Evolutionary conservation across 2,329 filamentous ascomycete species (phyloP), one percentile per base, ranked within the genome.

Genomic region (Plectosphaerella sp.): DNA sequence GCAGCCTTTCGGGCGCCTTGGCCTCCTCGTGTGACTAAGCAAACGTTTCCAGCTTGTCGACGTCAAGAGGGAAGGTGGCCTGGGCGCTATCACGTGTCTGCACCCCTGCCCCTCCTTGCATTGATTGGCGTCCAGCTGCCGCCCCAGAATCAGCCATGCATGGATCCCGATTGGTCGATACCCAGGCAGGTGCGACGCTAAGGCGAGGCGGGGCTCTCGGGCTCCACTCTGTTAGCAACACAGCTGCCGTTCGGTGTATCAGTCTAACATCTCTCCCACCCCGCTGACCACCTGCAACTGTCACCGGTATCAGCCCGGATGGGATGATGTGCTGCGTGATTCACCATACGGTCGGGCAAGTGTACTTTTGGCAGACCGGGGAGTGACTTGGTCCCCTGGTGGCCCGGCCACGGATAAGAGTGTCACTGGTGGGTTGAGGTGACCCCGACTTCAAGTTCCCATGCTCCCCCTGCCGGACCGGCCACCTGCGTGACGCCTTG

Each of bases 1-100:
- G 54, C 56, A 58, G 52, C 54, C 49, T 54, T 47, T 52, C 52
- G 50, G 49, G 48, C n/a, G 42, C 54, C 54, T 56, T 53, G 55
- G 54, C 55, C 54, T 43, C 41, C 41, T 2, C 7, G 5, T 2
- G 28, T 33, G 28, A 33, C 28, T 33, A 33, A 33, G 28, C 28
- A 33, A 7, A 5, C 22, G 22, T 3, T 22, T 22, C 22, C 22
- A 22, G 22, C 22, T 22, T 22, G 22, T 7, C 11, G 41, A 43
- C 8, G 16, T 20, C n/a, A 18, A 12, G n/a, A 43, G 16, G 12
- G 16, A 12, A 43, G n/a, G 10, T 43, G 41, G 41, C 41, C 18
- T 18, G 16, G 18, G 41, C 41, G 16, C 41, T 18, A 12, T 43
- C 41, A 43, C 41, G 41, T 43, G 41, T 9, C 6, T 2, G 4